Conservation (phyloP, 345 rosid species). For the Corymbia maculata region DNA sequence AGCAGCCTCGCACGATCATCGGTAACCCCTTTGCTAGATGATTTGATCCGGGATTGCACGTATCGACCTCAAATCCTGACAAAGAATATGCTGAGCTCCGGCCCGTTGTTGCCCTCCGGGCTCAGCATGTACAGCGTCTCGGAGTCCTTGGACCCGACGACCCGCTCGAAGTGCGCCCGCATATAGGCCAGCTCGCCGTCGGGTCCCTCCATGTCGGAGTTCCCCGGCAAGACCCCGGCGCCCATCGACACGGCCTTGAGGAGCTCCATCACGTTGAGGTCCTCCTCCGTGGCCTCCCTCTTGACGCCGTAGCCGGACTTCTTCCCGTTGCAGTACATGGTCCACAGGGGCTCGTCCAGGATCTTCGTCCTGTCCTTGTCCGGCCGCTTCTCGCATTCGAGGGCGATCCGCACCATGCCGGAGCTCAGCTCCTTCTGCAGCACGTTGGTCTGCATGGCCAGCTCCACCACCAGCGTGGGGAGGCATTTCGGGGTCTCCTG, state of each 20-base stretch:
- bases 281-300: constrained; percentile 62
- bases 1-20: not conserved
- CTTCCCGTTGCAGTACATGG: constrained; percentile 77
- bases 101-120: constrained; percentile 73
- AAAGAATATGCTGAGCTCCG: constrained; percentile 75
- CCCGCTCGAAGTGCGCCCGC: constrained; percentile 70
- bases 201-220: constrained; percentile 46
- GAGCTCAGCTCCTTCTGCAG: constrained; percentile 52
- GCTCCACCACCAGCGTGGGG: constrained; percentile 48
- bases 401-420: constrained; percentile 72
- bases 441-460: constrained; percentile 49
- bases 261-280: constrained; percentile 67
- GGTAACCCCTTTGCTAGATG: not conserved
- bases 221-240: constrained; percentile 72
- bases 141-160: constrained; percentile 79
- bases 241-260: constrained; percentile 82
- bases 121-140: constrained; percentile 79
- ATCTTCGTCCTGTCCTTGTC: constrained; percentile 43
- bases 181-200: constrained; percentile 75
- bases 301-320: constrained; percentile 61
- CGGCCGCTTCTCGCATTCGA: constrained; percentile 56
- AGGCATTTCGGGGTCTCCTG: constrained; percentile 62
- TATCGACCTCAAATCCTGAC: constrained; percentile 35
- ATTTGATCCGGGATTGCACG: not conserved
- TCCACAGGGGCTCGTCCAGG: constrained; percentile 69